Evolutionary conservation across 129 eudicot genomes (phyloP).

Genomic region (Flaveria linearis): DNA sequence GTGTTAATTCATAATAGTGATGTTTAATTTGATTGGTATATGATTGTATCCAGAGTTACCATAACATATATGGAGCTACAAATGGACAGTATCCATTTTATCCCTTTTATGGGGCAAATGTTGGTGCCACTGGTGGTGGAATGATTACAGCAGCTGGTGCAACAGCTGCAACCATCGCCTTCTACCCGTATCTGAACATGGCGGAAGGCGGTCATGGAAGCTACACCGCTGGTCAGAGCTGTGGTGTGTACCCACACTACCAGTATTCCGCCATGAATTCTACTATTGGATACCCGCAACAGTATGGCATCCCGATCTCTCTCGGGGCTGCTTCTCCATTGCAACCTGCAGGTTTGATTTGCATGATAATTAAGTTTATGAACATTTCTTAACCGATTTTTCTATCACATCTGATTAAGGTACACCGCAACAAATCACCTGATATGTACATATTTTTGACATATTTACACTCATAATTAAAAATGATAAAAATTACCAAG

Average conservation of each 20-base stretch:
- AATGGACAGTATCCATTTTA: constrained; percentile 69
- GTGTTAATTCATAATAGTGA: neutral
- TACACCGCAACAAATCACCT: neutral
- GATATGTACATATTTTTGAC: too few relatives aligned
- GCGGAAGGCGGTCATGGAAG: constrained; percentile 54
- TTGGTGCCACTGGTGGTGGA: constrained; percentile 50
- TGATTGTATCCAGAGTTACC: constrained; percentile 58
- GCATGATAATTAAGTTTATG: neutral
- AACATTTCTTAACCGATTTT: neutral
- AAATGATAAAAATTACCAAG: too few relatives aligned
- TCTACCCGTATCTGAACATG: constrained; percentile 73
- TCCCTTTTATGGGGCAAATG: constrained; percentile 62
- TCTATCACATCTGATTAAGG: neutral
- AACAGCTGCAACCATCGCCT: constrained; percentile 53
- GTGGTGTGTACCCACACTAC: constrained; percentile 74
- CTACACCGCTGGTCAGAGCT: constrained; percentile 59
- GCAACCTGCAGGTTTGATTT: constrained; percentile 79
- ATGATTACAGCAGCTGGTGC: constrained; percentile 56
- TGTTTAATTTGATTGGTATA: constrained; percentile 1
- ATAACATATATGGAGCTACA: constrained; percentile 79
- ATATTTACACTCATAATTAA: too few relatives aligned
- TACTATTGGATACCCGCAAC: constrained; percentile 61
- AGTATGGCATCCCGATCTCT: constrained; percentile 71
- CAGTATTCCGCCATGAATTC: constrained; percentile 57
- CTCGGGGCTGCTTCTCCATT: constrained; percentile 65